phyloP scores from a whole-genome alignment of 2,329 filamentous ascomycete genomes.

The Fusarium chlamydosporum region DNA sequence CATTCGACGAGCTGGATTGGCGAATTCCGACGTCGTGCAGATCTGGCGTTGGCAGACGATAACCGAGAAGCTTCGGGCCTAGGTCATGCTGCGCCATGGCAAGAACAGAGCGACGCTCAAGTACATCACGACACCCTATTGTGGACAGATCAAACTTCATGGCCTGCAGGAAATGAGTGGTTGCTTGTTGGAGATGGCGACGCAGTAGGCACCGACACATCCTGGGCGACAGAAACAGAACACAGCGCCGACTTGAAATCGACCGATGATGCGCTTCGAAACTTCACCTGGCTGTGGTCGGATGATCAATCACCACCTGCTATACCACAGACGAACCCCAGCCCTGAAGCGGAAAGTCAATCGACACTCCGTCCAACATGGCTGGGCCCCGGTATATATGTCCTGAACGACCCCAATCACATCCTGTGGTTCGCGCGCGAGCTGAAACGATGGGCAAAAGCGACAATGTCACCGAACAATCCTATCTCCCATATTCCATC shows the following conservation, averaged over 20 bases:
- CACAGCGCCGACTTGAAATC: background rate
- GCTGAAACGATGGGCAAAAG: slow-evolving; percentile 49
- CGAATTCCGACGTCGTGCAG: slow-evolving; percentile 26
- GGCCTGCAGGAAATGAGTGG: slow-evolving; percentile 1
- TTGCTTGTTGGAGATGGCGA: background rate
- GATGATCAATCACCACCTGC: slow-evolving; percentile 7
- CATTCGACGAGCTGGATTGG: slow-evolving; percentile 27
- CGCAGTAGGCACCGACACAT: background rate
- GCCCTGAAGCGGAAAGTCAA: slow-evolving; percentile 5
- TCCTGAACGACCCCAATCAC: slow-evolving; percentile 49
- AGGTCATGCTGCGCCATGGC: background rate
- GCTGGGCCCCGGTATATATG: slow-evolving; percentile 36
- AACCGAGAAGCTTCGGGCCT: background rate
- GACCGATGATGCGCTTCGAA: background rate
- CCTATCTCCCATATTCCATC: slow-evolving; percentile 54
- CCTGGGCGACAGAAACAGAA: background rate
- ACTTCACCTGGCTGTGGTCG: slow-evolving; percentile 13
- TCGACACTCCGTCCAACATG: slow-evolving; percentile 31
- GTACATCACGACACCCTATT: background rate
- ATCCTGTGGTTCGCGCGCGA: slow-evolving; percentile 48
- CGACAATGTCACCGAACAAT: slow-evolving; percentile 54
- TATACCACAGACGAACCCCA: background rate
- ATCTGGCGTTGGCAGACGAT: background rate
- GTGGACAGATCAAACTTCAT: background rate
- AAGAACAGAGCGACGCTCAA: background rate